Percentiles rank a stretch among this genome's conserved stretches.
phyloP scores from a whole-genome alignment of 148 eudicot genomes.

The Vaccinium myrtillus region DNA sequence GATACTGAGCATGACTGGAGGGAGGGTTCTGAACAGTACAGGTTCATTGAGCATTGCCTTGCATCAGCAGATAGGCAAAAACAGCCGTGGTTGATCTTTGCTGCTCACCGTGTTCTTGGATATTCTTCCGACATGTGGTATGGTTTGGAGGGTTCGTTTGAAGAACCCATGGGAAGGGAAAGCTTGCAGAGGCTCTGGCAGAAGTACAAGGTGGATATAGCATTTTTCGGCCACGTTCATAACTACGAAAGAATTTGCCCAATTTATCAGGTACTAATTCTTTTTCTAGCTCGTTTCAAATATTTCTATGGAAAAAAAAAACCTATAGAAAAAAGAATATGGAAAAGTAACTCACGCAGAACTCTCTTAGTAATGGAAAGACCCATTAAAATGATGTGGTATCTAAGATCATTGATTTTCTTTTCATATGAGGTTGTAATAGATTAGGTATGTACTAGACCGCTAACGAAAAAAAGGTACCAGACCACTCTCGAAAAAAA shows the following conservation, averaged over 20 bases:
- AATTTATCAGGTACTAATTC: conserved; percentile 58
- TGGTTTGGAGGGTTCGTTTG: conserved; percentile 71
- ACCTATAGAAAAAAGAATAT: neutral
- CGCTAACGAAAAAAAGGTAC: neutral
- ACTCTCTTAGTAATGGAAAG: neutral
- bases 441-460: neutral
- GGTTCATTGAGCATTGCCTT: conserved; percentile 70
- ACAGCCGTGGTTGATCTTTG: conserved; percentile 87
- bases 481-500: neutral
- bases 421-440: neutral
- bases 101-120: conserved; percentile 83
- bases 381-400: neutral
- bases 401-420: neutral
- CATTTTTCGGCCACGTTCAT: conserved; percentile 86
- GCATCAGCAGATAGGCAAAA: conserved; percentile 72
- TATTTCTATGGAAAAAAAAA: neutral
- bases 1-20: conserved; percentile 95
- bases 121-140: conserved; percentile 70
- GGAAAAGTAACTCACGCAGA: neutral
- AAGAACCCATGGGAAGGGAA: conserved; percentile 89
- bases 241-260: conserved; percentile 88
- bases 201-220: conserved; percentile 80
- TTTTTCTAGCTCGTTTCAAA: neutral
- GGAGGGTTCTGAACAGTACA: conserved; percentile 83
- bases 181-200: conserved; percentile 85